A percentile compares a stretch with the other conserved stretches of the same genome.
Conservation (phyloP, 371 early-diverging fungal species). For the Phascolomyces articulosus region DNA sequence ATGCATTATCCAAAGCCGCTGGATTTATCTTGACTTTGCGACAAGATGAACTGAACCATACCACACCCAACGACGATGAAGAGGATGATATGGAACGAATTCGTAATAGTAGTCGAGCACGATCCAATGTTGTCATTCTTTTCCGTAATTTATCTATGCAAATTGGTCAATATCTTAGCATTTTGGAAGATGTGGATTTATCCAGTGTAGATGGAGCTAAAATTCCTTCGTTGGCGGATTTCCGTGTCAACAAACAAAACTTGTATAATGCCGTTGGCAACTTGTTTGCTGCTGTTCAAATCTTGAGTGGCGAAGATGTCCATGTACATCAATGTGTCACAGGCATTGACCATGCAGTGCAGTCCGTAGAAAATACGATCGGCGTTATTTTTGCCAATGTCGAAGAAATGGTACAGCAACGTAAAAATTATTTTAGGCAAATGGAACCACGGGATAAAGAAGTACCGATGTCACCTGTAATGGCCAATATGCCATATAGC, state of each 20-base stretch:
- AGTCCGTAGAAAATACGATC: constrained; percentile 45
- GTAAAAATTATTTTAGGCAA: constrained; percentile 36
- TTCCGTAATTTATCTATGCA: constrained; percentile 55
- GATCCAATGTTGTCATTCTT: constrained; percentile 35
- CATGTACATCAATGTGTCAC: constrained; percentile 29
- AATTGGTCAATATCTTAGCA: constrained; percentile 41
- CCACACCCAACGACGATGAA: background rate
- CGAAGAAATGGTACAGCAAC: constrained; percentile 43
- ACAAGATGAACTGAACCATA: background rate
- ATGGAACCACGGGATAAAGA: constrained; percentile 8
- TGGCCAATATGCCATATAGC: constrained; percentile 22
- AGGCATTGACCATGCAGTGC: constrained; percentile 42
- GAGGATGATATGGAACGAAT: constrained; percentile 3
- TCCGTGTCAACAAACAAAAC: constrained; percentile 66
- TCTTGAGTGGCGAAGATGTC: constrained; percentile 49
- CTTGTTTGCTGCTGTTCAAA: constrained; percentile 67
- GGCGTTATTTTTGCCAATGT: constrained; percentile 37
- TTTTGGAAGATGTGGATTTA: constrained; percentile 41
- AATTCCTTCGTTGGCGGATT: constrained; percentile 54
- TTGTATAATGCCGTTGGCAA: constrained; percentile 71
- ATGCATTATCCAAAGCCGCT: constrained; percentile 39
- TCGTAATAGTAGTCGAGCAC: constrained; percentile 27
- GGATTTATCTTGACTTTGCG: constrained; percentile 22
- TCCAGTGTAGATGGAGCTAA: constrained; percentile 26
- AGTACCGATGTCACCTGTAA: constrained; percentile 3